Evolutionary conservation across 805 yeast species (phyloP).

Genomic region (Kodamaea leandrae): DNA sequence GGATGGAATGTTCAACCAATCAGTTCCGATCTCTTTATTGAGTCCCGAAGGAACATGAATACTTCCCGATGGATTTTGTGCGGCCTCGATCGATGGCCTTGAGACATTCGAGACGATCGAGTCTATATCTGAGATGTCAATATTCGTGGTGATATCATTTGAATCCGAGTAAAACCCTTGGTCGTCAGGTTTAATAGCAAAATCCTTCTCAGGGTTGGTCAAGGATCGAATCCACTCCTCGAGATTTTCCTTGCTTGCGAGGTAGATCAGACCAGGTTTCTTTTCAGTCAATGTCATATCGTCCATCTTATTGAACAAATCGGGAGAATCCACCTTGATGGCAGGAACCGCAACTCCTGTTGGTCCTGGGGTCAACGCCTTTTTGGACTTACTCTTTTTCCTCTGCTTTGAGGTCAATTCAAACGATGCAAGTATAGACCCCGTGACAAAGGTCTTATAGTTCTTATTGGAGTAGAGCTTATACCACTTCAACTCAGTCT

Average conservation of each 20-base stretch:
- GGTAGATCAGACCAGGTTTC: background rate
- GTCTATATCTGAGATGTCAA: constrained; percentile 34
- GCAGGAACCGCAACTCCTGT: background rate
- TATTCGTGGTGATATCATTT: constrained; percentile 14
- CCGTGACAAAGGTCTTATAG: constrained; percentile 46
- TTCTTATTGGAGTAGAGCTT: constrained; percentile 39
- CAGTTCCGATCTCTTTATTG: background rate
- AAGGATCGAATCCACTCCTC: constrained; percentile 30
- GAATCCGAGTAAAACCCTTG: constrained; percentile 40
- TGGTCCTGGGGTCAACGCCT: constrained; percentile 1
- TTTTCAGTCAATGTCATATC: constrained; percentile 1
- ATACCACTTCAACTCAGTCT: constrained; percentile 43
- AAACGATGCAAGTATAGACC: constrained; percentile 44
- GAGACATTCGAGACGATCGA: constrained; percentile 13
- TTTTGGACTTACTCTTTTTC: constrained; percentile 8
- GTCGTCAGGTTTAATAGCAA: constrained; percentile 26
- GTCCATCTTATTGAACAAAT: constrained; percentile 1
- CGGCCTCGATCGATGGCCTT: background rate
- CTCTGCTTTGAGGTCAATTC: constrained; percentile 29
- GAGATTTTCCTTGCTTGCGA: constrained; percentile 11
- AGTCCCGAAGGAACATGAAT: background rate
- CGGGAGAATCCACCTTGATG: constrained; percentile 4
- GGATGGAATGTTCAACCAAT: background rate
- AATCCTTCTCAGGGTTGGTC: constrained; percentile 21
- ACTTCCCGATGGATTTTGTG: background rate